Evolutionary conservation across 495 filamentous ascomycete genomes (phyloP).

Genomic region (Glutinoglossum americanum): DNA sequence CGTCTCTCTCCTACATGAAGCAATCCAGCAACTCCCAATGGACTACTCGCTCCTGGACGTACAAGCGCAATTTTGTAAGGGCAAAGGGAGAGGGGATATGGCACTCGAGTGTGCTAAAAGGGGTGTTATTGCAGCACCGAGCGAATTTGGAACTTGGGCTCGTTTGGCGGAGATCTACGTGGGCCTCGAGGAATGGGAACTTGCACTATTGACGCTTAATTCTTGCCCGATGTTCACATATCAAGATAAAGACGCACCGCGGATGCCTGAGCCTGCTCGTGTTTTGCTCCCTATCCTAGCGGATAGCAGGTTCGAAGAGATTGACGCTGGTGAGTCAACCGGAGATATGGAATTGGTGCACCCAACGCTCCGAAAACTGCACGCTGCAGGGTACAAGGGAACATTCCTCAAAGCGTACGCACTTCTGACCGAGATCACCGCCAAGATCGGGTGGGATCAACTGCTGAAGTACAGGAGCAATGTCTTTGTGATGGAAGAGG

Average conservation of each 20-base stretch:
- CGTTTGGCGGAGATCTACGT: slow-evolving; percentile 83
- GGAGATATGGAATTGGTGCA: slow-evolving; percentile 64
- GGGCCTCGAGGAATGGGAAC: slow-evolving; percentile 77
- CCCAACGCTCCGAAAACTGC: slow-evolving; percentile 63
- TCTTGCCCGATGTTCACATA: slow-evolving; percentile 99
- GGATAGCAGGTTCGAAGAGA: slow-evolving; percentile 86
- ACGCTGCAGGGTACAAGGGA: slow-evolving; percentile 72
- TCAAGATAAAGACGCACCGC: slow-evolving; percentile 86
- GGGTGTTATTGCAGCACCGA: slow-evolving; percentile 81
- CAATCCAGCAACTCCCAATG: slow-evolving; percentile 79
- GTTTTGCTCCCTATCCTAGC: slow-evolving; percentile 69
- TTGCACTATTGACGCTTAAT: slow-evolving; percentile 86
- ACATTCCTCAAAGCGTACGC: slow-evolving; percentile 91
- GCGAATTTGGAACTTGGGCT: slow-evolving; percentile 95
- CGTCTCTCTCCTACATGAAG: slow-evolving; percentile 67
- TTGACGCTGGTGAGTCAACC: slow-evolving; percentile 58
- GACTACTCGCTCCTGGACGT: slow-evolving; percentile 87
- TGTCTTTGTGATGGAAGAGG: slow-evolving; percentile 98
- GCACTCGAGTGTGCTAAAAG: slow-evolving; percentile 85
- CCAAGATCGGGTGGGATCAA: slow-evolving; percentile 94
- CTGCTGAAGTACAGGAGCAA: slow-evolving; percentile 80
- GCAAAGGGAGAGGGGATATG: slow-evolving; percentile 67
- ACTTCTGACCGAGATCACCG: slow-evolving; percentile 80
- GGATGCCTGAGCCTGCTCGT: slow-evolving; percentile 70
- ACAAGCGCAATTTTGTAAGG: slow-evolving; percentile 79